These are phyloP conservation scores for Phytopythium litorale DNA, from an alignment of 352 stramenopile genomes.

Conservation along the genomic window DNA sequence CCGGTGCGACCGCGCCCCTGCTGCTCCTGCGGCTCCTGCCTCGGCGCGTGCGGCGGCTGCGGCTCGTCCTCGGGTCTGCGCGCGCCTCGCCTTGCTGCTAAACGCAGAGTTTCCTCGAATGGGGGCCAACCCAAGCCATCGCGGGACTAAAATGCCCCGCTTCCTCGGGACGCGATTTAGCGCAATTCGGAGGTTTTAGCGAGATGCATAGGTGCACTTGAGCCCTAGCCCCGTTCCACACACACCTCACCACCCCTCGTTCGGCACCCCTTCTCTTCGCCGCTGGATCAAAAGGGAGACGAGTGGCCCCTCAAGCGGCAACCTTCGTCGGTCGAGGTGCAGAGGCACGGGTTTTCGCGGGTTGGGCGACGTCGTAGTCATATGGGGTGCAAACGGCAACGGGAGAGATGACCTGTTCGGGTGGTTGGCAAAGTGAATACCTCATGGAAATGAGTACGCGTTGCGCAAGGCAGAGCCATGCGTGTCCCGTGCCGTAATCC, in stretches of 20 bases:
- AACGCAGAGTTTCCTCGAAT: background rate
- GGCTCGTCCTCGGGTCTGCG: slow-evolving; percentile 2
- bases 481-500: background rate
- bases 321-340: background rate
- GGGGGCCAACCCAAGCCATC: background rate
- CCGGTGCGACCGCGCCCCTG: background rate
- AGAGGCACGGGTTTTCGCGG: background rate
- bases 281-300: background rate
- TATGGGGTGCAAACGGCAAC: too few relatives aligned
- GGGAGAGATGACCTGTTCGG: background rate
- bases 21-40: background rate
- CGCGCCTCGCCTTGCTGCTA: background rate
- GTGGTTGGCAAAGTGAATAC: background rate
- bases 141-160: too few relatives aligned
- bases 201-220: background rate
- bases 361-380: background rate
- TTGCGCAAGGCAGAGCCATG: background rate
- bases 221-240: background rate
- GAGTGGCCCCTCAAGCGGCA: background rate
- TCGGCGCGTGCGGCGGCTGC: too few relatives aligned
- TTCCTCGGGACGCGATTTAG: background rate
- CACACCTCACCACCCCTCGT: background rate
- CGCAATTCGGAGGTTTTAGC: background rate
- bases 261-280: background rate
- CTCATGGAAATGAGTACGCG: background rate